phyloP scores from a whole-genome alignment of 345 rosid genomes.

The Hirschfeldia incana region DNA sequence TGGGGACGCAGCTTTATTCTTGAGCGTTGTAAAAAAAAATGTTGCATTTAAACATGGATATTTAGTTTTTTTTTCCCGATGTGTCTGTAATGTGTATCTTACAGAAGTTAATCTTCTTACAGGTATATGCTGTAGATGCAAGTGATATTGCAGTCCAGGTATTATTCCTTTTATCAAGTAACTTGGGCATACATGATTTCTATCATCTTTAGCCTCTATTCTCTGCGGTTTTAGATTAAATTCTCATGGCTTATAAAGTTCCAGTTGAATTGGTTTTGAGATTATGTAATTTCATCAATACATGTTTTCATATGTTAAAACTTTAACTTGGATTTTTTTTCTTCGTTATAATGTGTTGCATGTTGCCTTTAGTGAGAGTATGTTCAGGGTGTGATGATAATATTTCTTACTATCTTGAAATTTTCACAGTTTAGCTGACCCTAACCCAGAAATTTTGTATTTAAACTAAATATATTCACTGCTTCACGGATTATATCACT shows the following conservation, averaged over 20 bases:
- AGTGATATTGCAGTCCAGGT: constrained; percentile 98
- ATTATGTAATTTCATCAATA: neutral
- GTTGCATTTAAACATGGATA: neutral
- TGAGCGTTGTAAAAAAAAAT: constrained; percentile 1
- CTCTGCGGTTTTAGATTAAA: neutral
- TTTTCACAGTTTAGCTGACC: neutral
- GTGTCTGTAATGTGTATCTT: constrained; percentile 4
- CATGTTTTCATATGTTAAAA: neutral
- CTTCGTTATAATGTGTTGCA: neutral
- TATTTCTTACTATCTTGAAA: neutral
- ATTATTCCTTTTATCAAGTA: constrained; percentile 29
- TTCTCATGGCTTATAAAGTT: neutral
- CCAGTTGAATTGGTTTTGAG: neutral
- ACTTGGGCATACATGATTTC: neutral
- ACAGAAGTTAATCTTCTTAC: constrained; percentile 40
- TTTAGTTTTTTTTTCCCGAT: neutral
- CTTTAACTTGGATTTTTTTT: neutral
- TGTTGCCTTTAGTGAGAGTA: neutral
- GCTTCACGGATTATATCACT: constrained; percentile 9
- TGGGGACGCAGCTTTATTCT: neutral
- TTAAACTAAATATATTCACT: neutral
- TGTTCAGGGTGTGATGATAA: constrained; percentile 9
- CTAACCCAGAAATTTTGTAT: neutral
- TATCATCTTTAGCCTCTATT: neutral
- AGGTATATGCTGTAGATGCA: constrained; percentile 99